phyloP scores from a whole-genome alignment of 2,329 filamentous ascomycete species.

The Exserohilum rostratum region DNA sequence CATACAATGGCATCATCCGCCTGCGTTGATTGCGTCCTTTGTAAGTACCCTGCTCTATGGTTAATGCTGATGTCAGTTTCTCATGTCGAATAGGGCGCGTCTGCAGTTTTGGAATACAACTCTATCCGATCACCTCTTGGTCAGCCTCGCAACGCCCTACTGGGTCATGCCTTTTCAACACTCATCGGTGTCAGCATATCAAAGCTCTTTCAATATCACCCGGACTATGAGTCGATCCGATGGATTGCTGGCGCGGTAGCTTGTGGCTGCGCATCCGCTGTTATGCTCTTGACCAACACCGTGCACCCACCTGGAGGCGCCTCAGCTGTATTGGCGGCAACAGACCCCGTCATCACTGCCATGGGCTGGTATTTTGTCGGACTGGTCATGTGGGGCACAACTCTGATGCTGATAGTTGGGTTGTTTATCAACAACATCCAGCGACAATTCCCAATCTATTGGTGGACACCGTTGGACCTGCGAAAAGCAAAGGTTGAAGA shows the following conservation, averaged over 20 bases:
- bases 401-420: constrained; percentile 52
- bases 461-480: constrained; percentile 55
- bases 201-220: constrained; percentile 52
- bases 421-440: constrained; percentile 55
- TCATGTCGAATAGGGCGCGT: constrained; percentile 48
- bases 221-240: constrained; percentile 46
- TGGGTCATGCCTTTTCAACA: constrained; percentile 55
- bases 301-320: constrained; percentile 59
- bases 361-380: constrained; percentile 56
- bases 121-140: constrained; percentile 54
- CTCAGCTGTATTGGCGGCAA: constrained; percentile 55
- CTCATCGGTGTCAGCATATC: constrained; percentile 53
- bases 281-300: constrained; percentile 56
- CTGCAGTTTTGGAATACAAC: constrained; percentile 57
- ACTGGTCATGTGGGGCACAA: constrained; percentile 50
- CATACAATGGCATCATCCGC: constrained; percentile 49
- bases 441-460: constrained; percentile 55
- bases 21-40: constrained; percentile 53
- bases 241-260: constrained; percentile 55
- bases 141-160: constrained; percentile 54
- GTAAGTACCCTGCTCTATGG: constrained; percentile 31
- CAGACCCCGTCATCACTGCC: constrained; percentile 46
- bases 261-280: constrained; percentile 51
- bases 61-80: not conserved
- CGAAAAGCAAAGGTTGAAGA: constrained; percentile 29